Evolutionary conservation across 139 green algal genomes (phyloP).

Genomic region (Chlorella sp.): DNA sequence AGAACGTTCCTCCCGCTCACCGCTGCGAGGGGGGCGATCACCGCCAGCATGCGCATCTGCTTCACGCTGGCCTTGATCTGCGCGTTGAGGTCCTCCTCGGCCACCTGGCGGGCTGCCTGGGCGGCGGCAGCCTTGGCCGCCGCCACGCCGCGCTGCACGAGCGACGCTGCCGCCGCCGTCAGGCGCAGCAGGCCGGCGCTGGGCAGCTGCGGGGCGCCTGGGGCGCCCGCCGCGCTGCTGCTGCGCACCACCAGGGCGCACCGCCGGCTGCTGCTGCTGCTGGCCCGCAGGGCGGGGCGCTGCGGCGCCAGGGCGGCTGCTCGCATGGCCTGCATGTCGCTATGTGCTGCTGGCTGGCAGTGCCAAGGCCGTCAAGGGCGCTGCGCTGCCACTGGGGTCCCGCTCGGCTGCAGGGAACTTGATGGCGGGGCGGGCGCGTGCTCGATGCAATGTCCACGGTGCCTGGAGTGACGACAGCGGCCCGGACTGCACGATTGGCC

Average conservation of each 20-base stretch:
- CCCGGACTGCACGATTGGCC: too few species aligned
- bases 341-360: not conserved
- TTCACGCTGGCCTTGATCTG: conserved; percentile 49
- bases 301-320: not conserved
- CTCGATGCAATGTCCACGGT: too few species aligned
- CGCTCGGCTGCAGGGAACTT: too few species aligned
- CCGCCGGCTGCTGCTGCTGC: not conserved
- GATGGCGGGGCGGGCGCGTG: too few species aligned
- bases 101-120: not conserved
- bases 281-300: not conserved
- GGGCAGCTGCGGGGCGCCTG: too few species aligned
- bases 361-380: not conserved
- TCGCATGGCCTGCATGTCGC: not conserved
- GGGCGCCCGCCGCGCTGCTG: not conserved
- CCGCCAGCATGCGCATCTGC: conserved; percentile 47
- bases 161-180: too few species aligned
- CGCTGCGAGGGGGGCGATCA: conserved; percentile 67
- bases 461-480: too few species aligned
- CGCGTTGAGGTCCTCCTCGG: conserved; percentile 33
- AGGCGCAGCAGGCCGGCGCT: too few species aligned
- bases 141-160: conserved; percentile 1
- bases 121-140: not conserved
- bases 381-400: too few species aligned
- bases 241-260: not conserved
- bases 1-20: not conserved